Evolutionary conservation across 495 filamentous ascomycete genomes (phyloP).

Genomic region (Massariosphaeria phaeospora): DNA sequence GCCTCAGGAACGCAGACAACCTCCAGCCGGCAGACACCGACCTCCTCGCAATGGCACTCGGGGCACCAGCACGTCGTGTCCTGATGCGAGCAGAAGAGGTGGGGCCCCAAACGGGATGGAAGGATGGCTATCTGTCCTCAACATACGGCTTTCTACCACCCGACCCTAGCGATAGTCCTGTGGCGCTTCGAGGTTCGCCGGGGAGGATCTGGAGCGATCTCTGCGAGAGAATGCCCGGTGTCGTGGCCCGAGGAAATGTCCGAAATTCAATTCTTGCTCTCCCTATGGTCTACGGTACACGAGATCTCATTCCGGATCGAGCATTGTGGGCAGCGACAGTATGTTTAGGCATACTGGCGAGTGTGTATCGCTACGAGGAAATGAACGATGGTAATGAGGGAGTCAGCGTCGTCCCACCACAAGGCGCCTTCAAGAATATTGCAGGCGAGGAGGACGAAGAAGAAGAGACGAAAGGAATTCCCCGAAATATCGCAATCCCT

Average conservation of each 20-base stretch:
- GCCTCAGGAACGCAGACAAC: constrained; percentile 40
- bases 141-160: constrained; percentile 50
- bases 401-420: constrained; percentile 37
- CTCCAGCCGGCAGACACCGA: constrained; percentile 46
- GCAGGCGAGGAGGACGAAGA: constrained; percentile 44
- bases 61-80: constrained; percentile 50
- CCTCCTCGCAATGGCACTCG: constrained; percentile 48
- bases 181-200: constrained; percentile 46
- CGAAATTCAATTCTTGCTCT: constrained; percentile 48
- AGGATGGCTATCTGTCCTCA: constrained; percentile 50
- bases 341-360: constrained; percentile 48
- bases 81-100: constrained; percentile 51
- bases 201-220: constrained; percentile 52
- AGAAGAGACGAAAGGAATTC: constrained; percentile 48
- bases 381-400: constrained; percentile 51
- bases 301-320: constrained; percentile 48
- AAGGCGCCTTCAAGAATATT: constrained; percentile 35
- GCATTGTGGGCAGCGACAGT: constrained; percentile 52
- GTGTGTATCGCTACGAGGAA: constrained; percentile 50
- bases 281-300: constrained; percentile 46
- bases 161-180: constrained; percentile 47
- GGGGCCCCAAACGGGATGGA: constrained; percentile 48
- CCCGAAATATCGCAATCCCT: constrained; percentile 46
- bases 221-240: constrained; percentile 51
- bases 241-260: constrained; percentile 47